Percentiles rank a stretch among this genome's conserved stretches.
These are phyloP conservation scores for Beta macrorhiza DNA, from an alignment of 179 eudicot genomes.

Conservation along the genomic window DNA sequence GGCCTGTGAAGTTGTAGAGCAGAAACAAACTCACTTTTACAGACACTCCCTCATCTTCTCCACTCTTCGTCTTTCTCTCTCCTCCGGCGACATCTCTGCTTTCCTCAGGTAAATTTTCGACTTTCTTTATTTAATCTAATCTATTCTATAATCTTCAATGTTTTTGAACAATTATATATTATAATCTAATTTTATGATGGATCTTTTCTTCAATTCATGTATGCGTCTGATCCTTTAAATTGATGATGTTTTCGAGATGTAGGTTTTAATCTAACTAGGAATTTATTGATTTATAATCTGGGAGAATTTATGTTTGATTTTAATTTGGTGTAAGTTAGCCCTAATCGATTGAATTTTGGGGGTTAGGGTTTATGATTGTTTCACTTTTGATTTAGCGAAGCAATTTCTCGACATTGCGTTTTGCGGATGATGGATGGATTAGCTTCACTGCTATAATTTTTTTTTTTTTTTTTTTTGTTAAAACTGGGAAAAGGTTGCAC, in stretches of 20 bases:
- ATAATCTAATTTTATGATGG: background rate
- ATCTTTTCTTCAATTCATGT: too few species aligned
- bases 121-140: too few species aligned
- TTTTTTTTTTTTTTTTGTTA: background rate
- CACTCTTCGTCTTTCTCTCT: background rate
- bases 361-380: background rate
- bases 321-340: background rate
- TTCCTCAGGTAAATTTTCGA: background rate
- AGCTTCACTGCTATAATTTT: background rate
- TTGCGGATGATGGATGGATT: background rate
- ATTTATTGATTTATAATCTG: too few species aligned
- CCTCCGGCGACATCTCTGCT: background rate
- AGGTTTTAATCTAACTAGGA: too few species aligned
- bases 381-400: background rate
- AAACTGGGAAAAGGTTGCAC: too few species aligned
- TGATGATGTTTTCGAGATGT: background rate
- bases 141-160: too few species aligned
- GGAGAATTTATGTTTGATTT: background rate
- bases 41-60: background rate
- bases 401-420: background rate
- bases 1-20: background rate
- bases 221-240: background rate
- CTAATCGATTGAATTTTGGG: background rate
- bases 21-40: background rate
- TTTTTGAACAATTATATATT: too few species aligned